Evolutionary conservation across 148 eudicot species (phyloP), one percentile per base, ranked within the genome.

Genomic region (Suaeda aralocaspica): DNA sequence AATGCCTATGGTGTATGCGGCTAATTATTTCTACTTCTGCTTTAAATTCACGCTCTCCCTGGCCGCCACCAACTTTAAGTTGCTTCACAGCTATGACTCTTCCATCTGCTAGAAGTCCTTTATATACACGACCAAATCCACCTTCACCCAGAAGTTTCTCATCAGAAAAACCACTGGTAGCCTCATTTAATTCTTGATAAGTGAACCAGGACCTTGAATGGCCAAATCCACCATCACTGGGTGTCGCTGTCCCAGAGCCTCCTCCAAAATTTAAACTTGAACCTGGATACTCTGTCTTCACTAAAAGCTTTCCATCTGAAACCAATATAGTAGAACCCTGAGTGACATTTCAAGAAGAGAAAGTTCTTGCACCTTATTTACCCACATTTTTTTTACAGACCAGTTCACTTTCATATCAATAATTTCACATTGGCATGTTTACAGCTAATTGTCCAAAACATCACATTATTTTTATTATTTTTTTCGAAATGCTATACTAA

Each of bases 21-120:
- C 89, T 80, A 24, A 88, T 88, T 53, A 88, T 88, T 59, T 88
- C 92, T 44, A 88, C 88, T 82, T 88, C 92, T 45, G 92, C 87
- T 71, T 69, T 83, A 63, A 88, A 88, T 59, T 88, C 89, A 39
- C 89, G 76, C 52, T 88, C 92, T 53, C 92, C 92, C 34, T 88
- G 92, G 22, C 82, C 77, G 24, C 89, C 92, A 8, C 88, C 89
- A 62, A 74, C 59, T 68, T 85, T 85, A 6, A 88, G 80, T 82
- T 82, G 83, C 74, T 88, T 88, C 24, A 88, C 87, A 56, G 92
- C 92, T 52, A 88, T 80, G 46, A 78, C 81, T 73, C 81, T 79
- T 21, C 92, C 92, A 84, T 85, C 83, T 41, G 72, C 70, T 56
- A 88, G 66, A 28, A 30, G 58, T n/a, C 92, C 92, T 74, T 88